These are phyloP conservation scores for Tuber brumale DNA, from an alignment of 495 filamentous ascomycete species.

Conservation along the genomic window DNA sequence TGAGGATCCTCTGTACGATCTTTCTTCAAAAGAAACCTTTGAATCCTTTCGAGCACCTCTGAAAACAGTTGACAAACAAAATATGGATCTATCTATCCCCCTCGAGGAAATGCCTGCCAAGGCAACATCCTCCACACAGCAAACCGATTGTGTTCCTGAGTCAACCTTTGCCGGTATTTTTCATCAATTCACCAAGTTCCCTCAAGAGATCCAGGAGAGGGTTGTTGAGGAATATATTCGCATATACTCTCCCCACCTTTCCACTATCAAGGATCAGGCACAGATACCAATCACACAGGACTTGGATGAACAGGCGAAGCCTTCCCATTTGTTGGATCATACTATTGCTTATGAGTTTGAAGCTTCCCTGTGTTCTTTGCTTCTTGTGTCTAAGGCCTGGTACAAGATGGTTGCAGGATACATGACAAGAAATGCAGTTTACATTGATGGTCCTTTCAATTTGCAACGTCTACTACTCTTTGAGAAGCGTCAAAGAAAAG, in stretches of 20 bases:
- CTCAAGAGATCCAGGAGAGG: slow-evolving; percentile 10
- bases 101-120: not conserved
- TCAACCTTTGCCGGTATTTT: not conserved
- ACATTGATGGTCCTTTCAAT: slow-evolving; percentile 9
- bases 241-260: slow-evolving; percentile 4
- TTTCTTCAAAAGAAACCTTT: not conserved
- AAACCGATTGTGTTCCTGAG: not conserved
- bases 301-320: not conserved
- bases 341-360: not conserved
- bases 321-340: not conserved
- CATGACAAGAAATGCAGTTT: slow-evolving; percentile 6
- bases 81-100: too few relatives aligned
- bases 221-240: slow-evolving; percentile 11
- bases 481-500: not conserved
- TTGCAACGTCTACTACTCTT: slow-evolving; percentile 14
- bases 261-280: not conserved
- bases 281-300: slow-evolving; percentile 9
- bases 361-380: not conserved
- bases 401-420: slow-evolving; percentile 11
- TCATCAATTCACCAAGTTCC: not conserved
- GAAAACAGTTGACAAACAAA: too few relatives aligned
- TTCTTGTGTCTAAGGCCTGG: slow-evolving; percentile 14
- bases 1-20: not conserved
- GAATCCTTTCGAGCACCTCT: too few relatives aligned
- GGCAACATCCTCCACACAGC: not conserved